Evolutionary conservation across 208 protist species (phyloP).

Genomic region (Crithidia expoeki): DNA sequence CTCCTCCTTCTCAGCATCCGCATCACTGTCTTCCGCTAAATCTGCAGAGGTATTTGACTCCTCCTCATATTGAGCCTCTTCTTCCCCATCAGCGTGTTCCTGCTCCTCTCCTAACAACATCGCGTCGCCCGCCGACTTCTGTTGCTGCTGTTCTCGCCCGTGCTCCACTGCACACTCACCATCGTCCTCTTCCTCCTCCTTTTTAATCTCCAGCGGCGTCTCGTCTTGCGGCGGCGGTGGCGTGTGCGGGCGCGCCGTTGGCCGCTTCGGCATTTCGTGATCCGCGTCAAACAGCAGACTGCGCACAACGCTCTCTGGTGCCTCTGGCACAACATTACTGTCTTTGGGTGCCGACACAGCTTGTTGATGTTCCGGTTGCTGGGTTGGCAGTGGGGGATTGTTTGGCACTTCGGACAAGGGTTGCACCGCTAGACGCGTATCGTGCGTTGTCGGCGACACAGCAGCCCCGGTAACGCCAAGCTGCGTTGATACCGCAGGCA

Average conservation of each 20-base stretch:
- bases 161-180: background rate
- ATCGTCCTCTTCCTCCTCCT: background rate
- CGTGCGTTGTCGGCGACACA: background rate
- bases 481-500: background rate
- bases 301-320: conserved; percentile 10
- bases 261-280: background rate
- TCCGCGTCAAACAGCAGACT: conserved; percentile 21
- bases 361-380: no score
- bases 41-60: no score
- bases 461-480: background rate
- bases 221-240: background rate
- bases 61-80: no score
- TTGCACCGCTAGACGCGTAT: background rate
- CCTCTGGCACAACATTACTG: background rate
- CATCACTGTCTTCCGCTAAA: no score
- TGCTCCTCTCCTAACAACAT: no score
- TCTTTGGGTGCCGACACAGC: no score
- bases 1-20: no score
- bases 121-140: no score
- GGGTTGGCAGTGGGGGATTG: background rate
- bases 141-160: no score
- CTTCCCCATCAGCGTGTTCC: no score
- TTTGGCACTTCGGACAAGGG: background rate
- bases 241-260: background rate
- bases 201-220: background rate